A percentile compares a stretch with the other conserved stretches of the same genome.
phyloP scores from a whole-genome alignment of 768 basidiomycete species.

The Lactifluus subvellereus region DNA sequence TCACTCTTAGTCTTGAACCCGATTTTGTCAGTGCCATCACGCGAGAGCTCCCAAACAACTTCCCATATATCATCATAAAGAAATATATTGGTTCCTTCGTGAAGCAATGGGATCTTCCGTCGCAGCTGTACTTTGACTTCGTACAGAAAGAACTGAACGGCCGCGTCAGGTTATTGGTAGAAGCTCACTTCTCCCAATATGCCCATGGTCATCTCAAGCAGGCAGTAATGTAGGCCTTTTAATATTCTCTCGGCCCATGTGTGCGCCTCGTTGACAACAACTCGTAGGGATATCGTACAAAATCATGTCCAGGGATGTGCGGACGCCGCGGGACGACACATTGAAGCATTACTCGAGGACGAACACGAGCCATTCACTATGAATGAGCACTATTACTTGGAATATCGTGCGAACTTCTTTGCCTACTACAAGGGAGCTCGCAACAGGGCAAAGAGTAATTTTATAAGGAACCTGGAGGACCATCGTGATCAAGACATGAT shows the following conservation, averaged over 20 bases:
- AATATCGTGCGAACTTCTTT: conserved; percentile 43
- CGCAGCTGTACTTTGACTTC: conserved; percentile 23
- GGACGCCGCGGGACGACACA: not conserved
- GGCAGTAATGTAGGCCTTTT: conserved; percentile 12
- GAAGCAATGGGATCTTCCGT: conserved; percentile 22
- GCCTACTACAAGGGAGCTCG: conserved; percentile 39
- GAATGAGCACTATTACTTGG: conserved; percentile 25
- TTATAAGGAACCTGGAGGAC: not conserved
- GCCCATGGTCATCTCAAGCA: conserved; percentile 23
- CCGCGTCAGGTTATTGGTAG: conserved; percentile 20
- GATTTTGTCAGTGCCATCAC: conserved; percentile 46
- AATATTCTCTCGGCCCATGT: not conserved
- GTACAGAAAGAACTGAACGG: conserved; percentile 19
- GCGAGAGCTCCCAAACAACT: conserved; percentile 60
- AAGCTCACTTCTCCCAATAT: conserved; percentile 24
- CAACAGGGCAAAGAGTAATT: not conserved
- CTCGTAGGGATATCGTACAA: conserved; percentile 5
- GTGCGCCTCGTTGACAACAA: not conserved
- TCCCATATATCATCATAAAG: conserved; percentile 40
- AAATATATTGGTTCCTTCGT: conserved; percentile 24
- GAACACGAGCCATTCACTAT: conserved; percentile 25
- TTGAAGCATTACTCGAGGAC: conserved; percentile 12
- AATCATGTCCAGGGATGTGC: conserved; percentile 9
- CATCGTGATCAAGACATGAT: not conserved
- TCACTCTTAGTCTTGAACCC: not conserved